Evolutionary conservation across 768 basidiomycete species (phyloP).

Genomic region (Pulveroboletus ravenelii): DNA sequence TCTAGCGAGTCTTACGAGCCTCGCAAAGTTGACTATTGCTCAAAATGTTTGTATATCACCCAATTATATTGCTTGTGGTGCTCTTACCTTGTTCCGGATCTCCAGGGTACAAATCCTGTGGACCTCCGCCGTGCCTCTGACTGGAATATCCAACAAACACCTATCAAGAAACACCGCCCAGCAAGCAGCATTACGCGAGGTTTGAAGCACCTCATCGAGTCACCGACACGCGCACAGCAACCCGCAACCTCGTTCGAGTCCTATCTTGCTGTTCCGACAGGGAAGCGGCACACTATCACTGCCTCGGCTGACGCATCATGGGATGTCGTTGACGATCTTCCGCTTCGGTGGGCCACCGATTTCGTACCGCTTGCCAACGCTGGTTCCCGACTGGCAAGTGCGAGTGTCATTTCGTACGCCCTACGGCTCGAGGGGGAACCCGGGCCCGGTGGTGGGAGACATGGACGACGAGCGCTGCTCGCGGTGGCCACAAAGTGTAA

Average conservation of each 20-base stretch:
- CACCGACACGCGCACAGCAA: constrained; percentile 30
- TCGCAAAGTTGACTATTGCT: constrained; percentile 69
- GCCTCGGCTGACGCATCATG: constrained; percentile 50
- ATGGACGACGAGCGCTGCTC: constrained; percentile 49
- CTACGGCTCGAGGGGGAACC: constrained; percentile 58
- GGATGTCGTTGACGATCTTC: constrained; percentile 72
- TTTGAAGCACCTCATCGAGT: constrained; percentile 52
- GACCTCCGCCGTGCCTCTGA: constrained; percentile 50
- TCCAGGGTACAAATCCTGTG: constrained; percentile 55
- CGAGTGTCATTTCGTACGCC: constrained; percentile 61
- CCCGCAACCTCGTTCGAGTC: constrained; percentile 24
- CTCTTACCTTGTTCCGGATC: neutral
- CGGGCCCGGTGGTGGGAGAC: constrained; percentile 40
- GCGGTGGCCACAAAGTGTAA: constrained; percentile 73
- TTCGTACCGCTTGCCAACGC: constrained; percentile 71
- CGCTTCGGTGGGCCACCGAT: constrained; percentile 83
- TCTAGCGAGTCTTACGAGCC: constrained; percentile 64
- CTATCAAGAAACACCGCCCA: constrained; percentile 44
- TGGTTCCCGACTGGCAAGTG: constrained; percentile 57
- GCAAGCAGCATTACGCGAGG: constrained; percentile 60
- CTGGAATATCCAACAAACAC: constrained; percentile 47
- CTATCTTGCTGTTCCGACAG: constrained; percentile 29
- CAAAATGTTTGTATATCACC: constrained; percentile 47
- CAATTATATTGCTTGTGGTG: neutral
- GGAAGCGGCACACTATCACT: constrained; percentile 22